Conservation (phyloP, 441 rosid species). For the Populus hybrid region DNA sequence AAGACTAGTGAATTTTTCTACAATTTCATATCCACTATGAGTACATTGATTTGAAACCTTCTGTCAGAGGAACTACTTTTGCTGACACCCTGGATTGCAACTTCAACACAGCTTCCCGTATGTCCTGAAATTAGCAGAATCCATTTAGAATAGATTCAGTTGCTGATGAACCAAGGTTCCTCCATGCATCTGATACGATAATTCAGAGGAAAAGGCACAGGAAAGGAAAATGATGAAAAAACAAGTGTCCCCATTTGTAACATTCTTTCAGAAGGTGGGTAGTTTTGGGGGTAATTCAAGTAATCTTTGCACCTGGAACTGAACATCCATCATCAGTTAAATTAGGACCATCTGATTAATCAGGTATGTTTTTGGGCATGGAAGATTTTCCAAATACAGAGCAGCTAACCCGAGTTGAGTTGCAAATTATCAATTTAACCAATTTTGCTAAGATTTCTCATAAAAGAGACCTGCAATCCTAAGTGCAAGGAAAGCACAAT, state of each 20-base stretch:
- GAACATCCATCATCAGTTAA: background rate
- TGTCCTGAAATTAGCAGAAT: constrained; percentile 53
- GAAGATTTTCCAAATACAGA: background rate
- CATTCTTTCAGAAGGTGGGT: background rate
- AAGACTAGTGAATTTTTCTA: background rate
- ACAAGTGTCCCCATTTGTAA: background rate
- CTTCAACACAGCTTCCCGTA: constrained; percentile 64
- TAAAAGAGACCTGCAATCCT: background rate
- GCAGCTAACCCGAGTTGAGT: background rate
- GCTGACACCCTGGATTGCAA: constrained; percentile 80
- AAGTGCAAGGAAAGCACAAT: background rate
- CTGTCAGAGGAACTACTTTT: constrained; percentile 79
- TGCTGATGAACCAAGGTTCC: background rate
- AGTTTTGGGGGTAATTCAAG: background rate
- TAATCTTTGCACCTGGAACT: background rate
- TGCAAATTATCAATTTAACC: background rate
- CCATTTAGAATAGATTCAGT: background rate
- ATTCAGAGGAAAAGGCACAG: background rate
- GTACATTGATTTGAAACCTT: constrained; percentile 79
- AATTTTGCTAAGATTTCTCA: background rate
- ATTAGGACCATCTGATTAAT: too few species aligned
- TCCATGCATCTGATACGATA: background rate
- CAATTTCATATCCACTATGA: constrained; percentile 23
- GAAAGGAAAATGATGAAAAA: background rate
- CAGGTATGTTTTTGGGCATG: too few species aligned